These are phyloP conservation scores for Juncus inflexus DNA, from an alignment of 176 grass and related monocot species.

Conservation along the genomic window DNA sequence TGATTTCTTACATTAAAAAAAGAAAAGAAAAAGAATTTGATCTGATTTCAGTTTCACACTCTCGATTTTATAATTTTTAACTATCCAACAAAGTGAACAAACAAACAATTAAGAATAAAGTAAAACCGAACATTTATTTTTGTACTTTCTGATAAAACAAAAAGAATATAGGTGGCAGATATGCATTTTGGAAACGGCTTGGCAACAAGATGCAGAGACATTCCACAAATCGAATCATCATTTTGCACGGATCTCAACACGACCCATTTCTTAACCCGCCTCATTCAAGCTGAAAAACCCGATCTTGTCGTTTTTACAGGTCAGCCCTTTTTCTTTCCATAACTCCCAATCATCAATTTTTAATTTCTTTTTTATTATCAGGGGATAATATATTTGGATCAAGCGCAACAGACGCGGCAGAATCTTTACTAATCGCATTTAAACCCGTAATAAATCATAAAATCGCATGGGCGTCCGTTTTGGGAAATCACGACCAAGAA, in stretches of 20 bases:
- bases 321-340: no score
- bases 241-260: conserved; percentile 87
- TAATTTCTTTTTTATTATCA: conserved; percentile 29
- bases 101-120: no score
- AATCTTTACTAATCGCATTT: conserved; percentile 78
- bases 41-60: not conserved
- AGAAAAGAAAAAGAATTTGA: no score
- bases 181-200: conserved; percentile 91
- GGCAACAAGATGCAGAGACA: conserved; percentile 67
- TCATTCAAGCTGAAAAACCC: conserved; percentile 72
- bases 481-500: conserved; percentile 94
- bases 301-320: conserved; percentile 91
- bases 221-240: conserved; percentile 46
- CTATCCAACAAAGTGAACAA: not conserved
- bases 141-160: conserved; percentile 2
- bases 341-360: no score
- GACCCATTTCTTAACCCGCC: conserved; percentile 61
- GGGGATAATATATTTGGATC: conserved; percentile 95
- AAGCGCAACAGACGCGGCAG: conserved; percentile 83
- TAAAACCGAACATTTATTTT: not conserved
- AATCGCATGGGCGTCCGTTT: conserved; percentile 79
- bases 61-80: not conserved
- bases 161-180: conserved; percentile 80
- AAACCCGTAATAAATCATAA: conserved; percentile 56
- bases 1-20: no score